Percentiles rank a stretch among this genome's conserved stretches.
phyloP scores from a whole-genome alignment of 139 green algal genomes.

The Eudorina sp. region DNA sequence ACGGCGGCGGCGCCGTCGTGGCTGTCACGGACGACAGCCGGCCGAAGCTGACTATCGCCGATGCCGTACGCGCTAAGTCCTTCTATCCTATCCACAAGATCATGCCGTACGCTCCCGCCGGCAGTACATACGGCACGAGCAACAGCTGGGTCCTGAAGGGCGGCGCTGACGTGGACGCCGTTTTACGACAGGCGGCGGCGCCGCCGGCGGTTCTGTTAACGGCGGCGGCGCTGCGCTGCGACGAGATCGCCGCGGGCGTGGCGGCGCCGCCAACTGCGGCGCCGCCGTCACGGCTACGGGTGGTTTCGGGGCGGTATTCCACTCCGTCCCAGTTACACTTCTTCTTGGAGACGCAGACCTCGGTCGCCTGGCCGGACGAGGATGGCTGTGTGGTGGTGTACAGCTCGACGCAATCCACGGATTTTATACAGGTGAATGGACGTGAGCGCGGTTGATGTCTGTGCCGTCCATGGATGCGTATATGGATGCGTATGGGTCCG shows the following conservation, averaged over 20 bases:
- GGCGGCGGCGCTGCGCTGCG: background rate
- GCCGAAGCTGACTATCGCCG: constrained; percentile 64
- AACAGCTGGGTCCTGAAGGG: background rate
- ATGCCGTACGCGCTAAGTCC: constrained; percentile 57
- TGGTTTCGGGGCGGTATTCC: background rate
- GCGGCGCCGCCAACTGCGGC: background rate
- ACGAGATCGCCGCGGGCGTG: background rate
- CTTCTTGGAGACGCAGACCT: constrained; percentile 78
- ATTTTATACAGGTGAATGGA: too few relatives aligned
- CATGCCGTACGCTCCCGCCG: background rate
- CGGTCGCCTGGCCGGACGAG: constrained; percentile 68
- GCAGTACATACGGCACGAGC: background rate
- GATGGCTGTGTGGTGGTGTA: constrained; percentile 65
- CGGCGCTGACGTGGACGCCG: background rate
- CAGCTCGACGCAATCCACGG: constrained; percentile 57
- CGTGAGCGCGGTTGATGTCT: too few relatives aligned
- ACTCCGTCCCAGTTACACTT: constrained; percentile 61
- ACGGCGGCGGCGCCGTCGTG: background rate
- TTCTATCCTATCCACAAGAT: constrained; percentile 36
- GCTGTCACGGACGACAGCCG: too few relatives aligned
- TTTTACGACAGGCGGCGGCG: background rate
- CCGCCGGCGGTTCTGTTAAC: background rate
- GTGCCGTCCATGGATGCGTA: too few relatives aligned
- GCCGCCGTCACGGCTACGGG: background rate
- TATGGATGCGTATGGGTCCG: too few relatives aligned